Base-by-base conservation (phyloP, 331 rosid genomes). In the Malus hybrid region DNA sequence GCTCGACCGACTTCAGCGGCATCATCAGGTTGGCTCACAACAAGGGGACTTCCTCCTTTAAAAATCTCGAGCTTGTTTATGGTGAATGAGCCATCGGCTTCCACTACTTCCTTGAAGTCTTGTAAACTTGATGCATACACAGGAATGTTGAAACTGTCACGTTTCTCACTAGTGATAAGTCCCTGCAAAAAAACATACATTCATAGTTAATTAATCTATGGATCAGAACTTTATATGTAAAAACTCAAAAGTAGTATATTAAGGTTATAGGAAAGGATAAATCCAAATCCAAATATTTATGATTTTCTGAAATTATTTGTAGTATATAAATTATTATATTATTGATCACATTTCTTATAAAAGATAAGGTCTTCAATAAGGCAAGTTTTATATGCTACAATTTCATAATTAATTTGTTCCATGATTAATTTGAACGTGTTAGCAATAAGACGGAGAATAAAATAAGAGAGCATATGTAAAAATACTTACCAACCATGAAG, bases 41-140 rank as follows among this genome's bases (percentile, higher is more conserved):
- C 97, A 12, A 95, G 92, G 0, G 99, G 97, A 34, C 99, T 95
- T 10, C 99, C 99, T 77, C 99, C 99, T 83, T 92, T 92, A 85
- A 95, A 95, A 10, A 95, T 87, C 76, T 90, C 97, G 33, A 95
- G 96, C 82, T 90, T 95, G 88, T 95, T 82, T 33, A 92, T 86
- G 75, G 77, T 63, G 71, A 95, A 95, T 61, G 97, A 87, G 2
- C 97, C 97, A 68, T 89, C 80, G 0, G 84, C 93, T 63, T 92
- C 97, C n/a, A 95, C 96, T 53, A 95, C 93, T 30, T 95, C 97
- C 81, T 82, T 90, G 82, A 95, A 95, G 68, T 95, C 99, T 82
- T 90, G 97, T 9, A 92, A 63, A 58, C 99, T 95, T 3, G 99
- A 84, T 61, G 99, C 99, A 73, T 90, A 95, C 4, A 95, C 88